phyloP scores from a whole-genome alignment of 164 flowering plant genomes.

The Chimonanthus salicifolius region DNA sequence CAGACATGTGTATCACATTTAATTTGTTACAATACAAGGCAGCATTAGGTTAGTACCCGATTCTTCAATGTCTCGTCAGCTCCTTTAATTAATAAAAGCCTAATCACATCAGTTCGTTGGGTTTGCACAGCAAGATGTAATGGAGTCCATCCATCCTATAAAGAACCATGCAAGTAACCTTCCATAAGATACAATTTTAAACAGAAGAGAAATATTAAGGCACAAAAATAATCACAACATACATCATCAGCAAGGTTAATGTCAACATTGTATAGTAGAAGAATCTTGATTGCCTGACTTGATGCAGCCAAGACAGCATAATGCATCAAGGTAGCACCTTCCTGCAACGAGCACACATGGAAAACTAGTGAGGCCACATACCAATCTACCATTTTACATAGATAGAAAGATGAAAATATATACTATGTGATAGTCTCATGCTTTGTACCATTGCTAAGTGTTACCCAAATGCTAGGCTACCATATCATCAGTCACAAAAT shows the following conservation, averaged over 20 bases:
- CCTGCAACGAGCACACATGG: conserved; percentile 38
- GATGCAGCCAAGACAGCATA: conserved; percentile 86
- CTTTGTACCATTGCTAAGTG: background rate
- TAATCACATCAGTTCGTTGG: conserved; percentile 73
- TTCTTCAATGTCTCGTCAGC: conserved; percentile 73
- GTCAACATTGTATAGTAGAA: conserved; percentile 77
- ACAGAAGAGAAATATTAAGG: background rate
- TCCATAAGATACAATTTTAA: background rate
- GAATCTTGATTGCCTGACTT: conserved; percentile 63
- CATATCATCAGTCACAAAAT: no score
- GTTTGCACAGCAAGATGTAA: conserved; percentile 89
- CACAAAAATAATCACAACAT: conserved; percentile 11
- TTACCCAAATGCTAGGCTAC: no score
- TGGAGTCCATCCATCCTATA: conserved; percentile 96
- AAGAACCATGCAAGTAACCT: conserved; percentile 1
- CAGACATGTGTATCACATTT: background rate
- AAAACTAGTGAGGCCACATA: background rate
- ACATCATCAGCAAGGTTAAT: conserved; percentile 85
- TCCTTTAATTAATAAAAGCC: conserved; percentile 83
- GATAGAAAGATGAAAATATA: background rate
- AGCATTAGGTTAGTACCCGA: conserved; percentile 35
- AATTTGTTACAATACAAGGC: background rate
- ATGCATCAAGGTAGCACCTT: conserved; percentile 91
- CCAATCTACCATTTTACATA: background rate
- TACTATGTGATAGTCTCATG: background rate